These are phyloP conservation scores for Phytopythium cucurbitacearum DNA, from an alignment of 352 stramenopile genomes.

Conservation along the genomic window DNA sequence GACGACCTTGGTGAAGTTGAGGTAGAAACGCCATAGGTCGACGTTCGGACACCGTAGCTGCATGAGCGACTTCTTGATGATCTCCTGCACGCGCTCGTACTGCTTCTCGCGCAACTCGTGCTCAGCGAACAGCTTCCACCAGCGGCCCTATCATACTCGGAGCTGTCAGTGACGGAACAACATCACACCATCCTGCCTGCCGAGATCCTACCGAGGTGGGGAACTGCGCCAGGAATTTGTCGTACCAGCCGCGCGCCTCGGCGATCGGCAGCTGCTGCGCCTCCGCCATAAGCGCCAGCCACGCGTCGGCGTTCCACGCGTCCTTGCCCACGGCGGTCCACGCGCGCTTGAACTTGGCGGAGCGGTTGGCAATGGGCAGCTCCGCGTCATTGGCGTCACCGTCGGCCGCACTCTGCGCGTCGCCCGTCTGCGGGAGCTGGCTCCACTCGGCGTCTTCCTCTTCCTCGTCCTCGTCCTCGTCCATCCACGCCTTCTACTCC, in stretches of 20 bases:
- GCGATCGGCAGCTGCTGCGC: conserved; percentile 57
- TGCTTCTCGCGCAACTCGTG: conserved; percentile 84
- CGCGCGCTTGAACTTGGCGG: conserved; percentile 63
- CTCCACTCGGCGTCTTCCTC: conserved; percentile 78
- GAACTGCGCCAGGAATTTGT: conserved; percentile 66
- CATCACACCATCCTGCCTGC: neutral
- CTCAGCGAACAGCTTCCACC: conserved; percentile 86
- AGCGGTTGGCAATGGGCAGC: conserved; percentile 16
- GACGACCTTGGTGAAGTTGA: conserved; percentile 84
- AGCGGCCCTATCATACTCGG: conserved; percentile 39
- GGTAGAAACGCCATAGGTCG: conserved; percentile 86
- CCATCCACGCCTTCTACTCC: conserved; percentile 67
- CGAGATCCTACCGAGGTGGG: conserved; percentile 45
- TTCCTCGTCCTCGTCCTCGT: conserved; percentile 72
- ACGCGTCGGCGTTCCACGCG: conserved; percentile 72
- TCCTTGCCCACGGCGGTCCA: conserved; percentile 48
- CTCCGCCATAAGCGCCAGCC: conserved; percentile 77
- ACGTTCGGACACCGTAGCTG: conserved; percentile 76
- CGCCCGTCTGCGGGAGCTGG: conserved; percentile 26
- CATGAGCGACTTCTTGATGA: conserved; percentile 88
- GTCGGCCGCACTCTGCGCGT: too few relatives aligned
- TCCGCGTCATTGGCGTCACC: neutral
- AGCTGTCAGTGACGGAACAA: neutral
- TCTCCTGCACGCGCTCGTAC: conserved; percentile 82
- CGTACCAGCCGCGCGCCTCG: conserved; percentile 72